These are phyloP conservation scores for Ceratobasidium sp. DNA, from an alignment of 1,284 basidiomycete species.

Conservation along the genomic window DNA sequence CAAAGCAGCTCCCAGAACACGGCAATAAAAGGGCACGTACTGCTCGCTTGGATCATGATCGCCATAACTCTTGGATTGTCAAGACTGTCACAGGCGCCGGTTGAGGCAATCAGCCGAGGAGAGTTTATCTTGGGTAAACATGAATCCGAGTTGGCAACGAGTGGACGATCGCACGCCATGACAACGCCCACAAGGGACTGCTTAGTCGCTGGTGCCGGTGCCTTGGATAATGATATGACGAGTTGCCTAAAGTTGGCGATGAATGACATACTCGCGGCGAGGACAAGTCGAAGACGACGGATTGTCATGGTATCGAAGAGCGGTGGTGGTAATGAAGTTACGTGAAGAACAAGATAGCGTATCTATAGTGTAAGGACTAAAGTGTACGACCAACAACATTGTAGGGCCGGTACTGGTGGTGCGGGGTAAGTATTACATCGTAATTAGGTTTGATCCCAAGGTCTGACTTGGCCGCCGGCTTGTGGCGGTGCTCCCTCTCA, in stretches of 20 bases:
- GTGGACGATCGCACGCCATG: neutral
- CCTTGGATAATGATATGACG: neutral
- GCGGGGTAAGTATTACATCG: neutral
- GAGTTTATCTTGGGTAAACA: neutral
- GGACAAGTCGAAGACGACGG: too few species aligned
- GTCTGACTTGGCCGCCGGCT: neutral
- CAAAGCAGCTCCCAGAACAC: too few species aligned
- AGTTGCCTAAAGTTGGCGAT: neutral
- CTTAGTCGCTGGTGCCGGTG: neutral
- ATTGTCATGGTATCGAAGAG: neutral
- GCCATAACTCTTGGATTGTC: neutral
- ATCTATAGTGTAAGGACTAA: neutral
- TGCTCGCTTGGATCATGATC: neutral
- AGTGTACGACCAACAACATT: neutral
- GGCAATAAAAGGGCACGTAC: neutral
- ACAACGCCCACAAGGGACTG: neutral
- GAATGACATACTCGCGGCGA: neutral
- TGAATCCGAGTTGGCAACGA: neutral
- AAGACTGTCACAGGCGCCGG: neutral
- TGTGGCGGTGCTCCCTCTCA: neutral
- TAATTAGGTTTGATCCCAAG: neutral
- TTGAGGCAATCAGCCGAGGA: neutral
- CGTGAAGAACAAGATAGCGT: neutral
- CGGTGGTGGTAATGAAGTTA: neutral
- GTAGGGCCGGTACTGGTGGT: neutral